phyloP scores from a whole-genome alignment of 2,329 filamentous ascomycete genomes.

The Ophiosphaerella korrae region DNA sequence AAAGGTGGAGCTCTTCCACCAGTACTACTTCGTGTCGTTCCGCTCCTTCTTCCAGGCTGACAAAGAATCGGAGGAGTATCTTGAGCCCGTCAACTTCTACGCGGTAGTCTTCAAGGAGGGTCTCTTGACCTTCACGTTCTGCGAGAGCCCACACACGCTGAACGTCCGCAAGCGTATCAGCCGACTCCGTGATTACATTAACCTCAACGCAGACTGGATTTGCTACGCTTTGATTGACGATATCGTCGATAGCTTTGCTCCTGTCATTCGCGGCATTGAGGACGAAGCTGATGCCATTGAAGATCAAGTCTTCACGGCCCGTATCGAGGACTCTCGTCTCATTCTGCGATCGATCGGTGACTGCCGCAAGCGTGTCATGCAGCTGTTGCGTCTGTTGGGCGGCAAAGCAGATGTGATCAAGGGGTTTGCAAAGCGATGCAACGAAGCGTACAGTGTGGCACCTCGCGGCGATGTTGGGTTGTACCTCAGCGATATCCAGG shows the following conservation, averaged over 20 bases:
- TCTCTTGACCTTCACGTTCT: slow-evolving; percentile 92
- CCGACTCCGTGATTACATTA: slow-evolving; percentile 90
- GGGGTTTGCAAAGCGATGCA: slow-evolving; percentile 97
- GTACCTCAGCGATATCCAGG: slow-evolving; percentile 96
- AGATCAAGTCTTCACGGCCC: slow-evolving; percentile 91
- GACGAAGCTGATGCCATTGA: slow-evolving; percentile 90
- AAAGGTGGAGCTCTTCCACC: slow-evolving; percentile 96
- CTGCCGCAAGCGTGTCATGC: slow-evolving; percentile 93
- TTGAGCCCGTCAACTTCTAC: slow-evolving; percentile 95
- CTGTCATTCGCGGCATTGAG: slow-evolving; percentile 86
- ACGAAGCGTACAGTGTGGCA: slow-evolving; percentile 94
- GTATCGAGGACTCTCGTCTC: slow-evolving; percentile 83
- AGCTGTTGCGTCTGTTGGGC: slow-evolving; percentile 86
- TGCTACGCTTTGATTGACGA: slow-evolving; percentile 99
- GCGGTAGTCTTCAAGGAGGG: slow-evolving; percentile 96
- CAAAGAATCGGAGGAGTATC: slow-evolving; percentile 77
- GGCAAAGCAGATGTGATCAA: slow-evolving; percentile 98
- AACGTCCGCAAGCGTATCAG: slow-evolving; percentile 92
- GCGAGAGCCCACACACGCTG: slow-evolving; percentile 81
- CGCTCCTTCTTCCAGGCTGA: slow-evolving; percentile 88
- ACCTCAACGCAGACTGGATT: slow-evolving; percentile 96
- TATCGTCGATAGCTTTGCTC: slow-evolving; percentile 94
- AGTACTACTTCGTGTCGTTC: slow-evolving; percentile 98
- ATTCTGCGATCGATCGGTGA: slow-evolving; percentile 89
- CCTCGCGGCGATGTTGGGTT: slow-evolving; percentile 95